Conservation (phyloP, 108 stramenopile species). For the Cyclotella choctawhatcheeana region DNA sequence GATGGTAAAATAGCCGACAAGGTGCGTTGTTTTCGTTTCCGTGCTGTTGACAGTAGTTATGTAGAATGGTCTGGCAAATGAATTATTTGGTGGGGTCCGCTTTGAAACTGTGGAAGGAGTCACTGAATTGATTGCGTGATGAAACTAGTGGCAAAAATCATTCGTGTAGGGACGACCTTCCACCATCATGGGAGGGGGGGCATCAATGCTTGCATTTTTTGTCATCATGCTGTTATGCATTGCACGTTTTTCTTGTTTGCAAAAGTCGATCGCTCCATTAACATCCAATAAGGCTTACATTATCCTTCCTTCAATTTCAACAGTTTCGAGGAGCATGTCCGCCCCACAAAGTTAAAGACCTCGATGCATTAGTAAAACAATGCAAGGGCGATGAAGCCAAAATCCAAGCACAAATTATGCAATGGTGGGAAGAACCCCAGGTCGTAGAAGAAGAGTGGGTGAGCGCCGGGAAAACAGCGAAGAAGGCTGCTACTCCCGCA, state of each 20-base stretch:
- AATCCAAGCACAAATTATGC: conserved; percentile 68
- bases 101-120: too few species aligned
- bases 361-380: conserved; percentile 77
- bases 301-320: neutral
- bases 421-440: conserved; percentile 86
- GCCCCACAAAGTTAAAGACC: conserved; percentile 77
- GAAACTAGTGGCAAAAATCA: too few species aligned
- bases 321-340: conserved; percentile 76
- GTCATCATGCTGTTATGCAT: neutral
- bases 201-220: neutral
- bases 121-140: too few species aligned
- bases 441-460: conserved; percentile 73
- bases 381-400: conserved; percentile 84
- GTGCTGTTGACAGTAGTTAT: neutral
- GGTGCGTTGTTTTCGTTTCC: conserved; percentile 21
- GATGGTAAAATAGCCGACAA: conserved; percentile 56
- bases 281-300: too few species aligned
- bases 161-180: too few species aligned
- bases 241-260: neutral
- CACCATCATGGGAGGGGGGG: neutral
- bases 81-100: too few species aligned
- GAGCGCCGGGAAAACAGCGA: conserved; percentile 74
- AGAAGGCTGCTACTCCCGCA: conserved; percentile 41
- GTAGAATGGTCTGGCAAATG: too few species aligned
- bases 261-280: neutral